Base-by-base conservation (phyloP, 2,329 filamentous ascomycete genomes). In the Leptodontidium sp. region DNA sequence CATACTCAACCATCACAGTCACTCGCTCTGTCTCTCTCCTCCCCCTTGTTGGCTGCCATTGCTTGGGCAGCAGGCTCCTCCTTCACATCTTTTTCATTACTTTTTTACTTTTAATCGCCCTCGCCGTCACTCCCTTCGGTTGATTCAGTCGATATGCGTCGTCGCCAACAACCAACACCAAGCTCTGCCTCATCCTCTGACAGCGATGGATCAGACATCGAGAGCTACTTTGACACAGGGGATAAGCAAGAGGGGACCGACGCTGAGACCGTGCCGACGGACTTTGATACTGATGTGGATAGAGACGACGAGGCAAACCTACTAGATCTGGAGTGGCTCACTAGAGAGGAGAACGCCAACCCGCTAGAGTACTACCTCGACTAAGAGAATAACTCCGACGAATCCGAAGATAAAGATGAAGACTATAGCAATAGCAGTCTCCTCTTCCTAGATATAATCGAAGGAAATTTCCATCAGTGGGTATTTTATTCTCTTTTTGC, bases 211-310 rank as follows among this genome's bases (percentile, higher is more conserved):
- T 70, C 67, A 71, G 70, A 74, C 53, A 67, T 69, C 45, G 65
- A 73, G 67, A 74, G 68, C 71, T 74, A 65, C 70, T 74, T 74
- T 45, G 49, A 73, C 58, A 70, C 29, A 72, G 57, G 49, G 35
- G 65, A 70, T 67, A 38, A 69, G 68, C 58, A 68, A 66, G 69
- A 70, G 68, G 68, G 62, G 68, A 70, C 61, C 43, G 61, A 73
- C 53, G 43, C 62, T 62, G 35, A 70, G 4, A 73, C 70, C 61
- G 65, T 72, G 63, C 79, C 77, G 66, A 79, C 76, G 35, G 77
- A 79, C 62, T 70, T 71, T 66, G 61, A 76, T 58, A 73, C 68
- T 35, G 65, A 72, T 68, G 58, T 69, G 6, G 50, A 71, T 55
- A 61, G 58, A 64, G 55, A 50, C 35, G 45, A 70, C 53, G 63